Conservation (phyloP, 495 filamentous ascomycete genomes). For the Hamigera avellanea region DNA sequence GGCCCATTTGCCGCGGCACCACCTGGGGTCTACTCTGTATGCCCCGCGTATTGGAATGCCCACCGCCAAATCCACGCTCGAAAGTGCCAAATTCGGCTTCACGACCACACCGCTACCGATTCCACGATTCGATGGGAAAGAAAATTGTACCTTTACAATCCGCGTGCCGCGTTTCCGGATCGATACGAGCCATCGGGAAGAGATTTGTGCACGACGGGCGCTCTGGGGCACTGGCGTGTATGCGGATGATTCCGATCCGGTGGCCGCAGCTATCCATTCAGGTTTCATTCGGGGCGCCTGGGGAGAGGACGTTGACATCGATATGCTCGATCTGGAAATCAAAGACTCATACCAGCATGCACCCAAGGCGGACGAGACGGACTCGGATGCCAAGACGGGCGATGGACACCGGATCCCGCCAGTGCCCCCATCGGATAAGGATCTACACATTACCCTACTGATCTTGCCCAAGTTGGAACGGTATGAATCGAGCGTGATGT, state of each 20-base stretch:
- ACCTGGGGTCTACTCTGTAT: conserved; percentile 65
- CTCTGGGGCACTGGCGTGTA: conserved; percentile 93
- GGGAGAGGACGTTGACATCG: conserved; percentile 59
- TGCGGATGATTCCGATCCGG: conserved; percentile 88
- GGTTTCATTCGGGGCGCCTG: conserved; percentile 88
- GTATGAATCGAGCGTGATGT: conserved; percentile 61
- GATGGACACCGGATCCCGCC: conserved; percentile 28
- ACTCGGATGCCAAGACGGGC: conserved; percentile 6
- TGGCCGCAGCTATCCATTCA: conserved; percentile 86
- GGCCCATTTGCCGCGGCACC: conserved; percentile 57
- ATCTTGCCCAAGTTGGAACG: conserved; percentile 68
- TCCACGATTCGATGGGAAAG: conserved; percentile 66
- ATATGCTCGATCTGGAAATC: conserved; percentile 54
- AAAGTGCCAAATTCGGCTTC: conserved; percentile 52
- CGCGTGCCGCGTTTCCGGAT: conserved; percentile 76
- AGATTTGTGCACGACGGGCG: conserved; percentile 65
- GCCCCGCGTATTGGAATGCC: conserved; percentile 36
- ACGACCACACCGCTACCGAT: conserved; percentile 62
- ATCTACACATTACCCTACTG: conserved; percentile 74
- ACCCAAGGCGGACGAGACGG: conserved; percentile 16
- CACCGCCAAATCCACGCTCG: conserved; percentile 30
- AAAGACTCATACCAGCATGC: conserved; percentile 31
- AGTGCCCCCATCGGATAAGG: conserved; percentile 42
- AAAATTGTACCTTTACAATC: conserved; percentile 84
- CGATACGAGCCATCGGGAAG: conserved; percentile 52